Base-by-base conservation (phyloP, 2,329 filamentous ascomycete genomes). In the Monilinia fructigena region DNA sequence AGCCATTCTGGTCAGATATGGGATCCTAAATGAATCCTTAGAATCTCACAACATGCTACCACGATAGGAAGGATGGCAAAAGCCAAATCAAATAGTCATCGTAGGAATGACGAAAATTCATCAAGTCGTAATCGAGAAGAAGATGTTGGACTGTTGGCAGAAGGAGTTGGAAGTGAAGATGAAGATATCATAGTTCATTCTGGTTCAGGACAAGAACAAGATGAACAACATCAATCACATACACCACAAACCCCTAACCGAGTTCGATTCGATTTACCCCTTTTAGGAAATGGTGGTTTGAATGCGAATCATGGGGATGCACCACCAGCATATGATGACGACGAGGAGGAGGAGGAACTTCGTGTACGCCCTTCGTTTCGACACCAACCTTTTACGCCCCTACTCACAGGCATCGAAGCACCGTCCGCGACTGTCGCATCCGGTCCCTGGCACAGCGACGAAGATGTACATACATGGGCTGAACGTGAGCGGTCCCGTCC, bases 401-500 rank as follows among this genome's bases (percentile, higher is more conserved):
- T 96, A 63, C 82, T 97, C 69, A 95, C 91, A 10, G 87, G 88
- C 69, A 92, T 96, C 70, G 90, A 95, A 78, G 91, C 91, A 0
- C 93, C 93, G 0, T 90, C 89, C 68, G 84, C 90, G 56, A 88
- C 91, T 14, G 79, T 96, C 58, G 91, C 74, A 45, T 65, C 68
- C 10, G 72, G 67, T 66, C 73, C 72, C 31, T 75, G 79, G 70
- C 76, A 76, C 40, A 73, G 74, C 68, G 76, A 75, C 55, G 77
- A 79, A 54, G 80, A 82, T 71, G 77, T 81, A 35, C 77, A 81
- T 63, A 75, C 80, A 53, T 82, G 82, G 78, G 83, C 82, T 6
- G 82, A 84, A 72, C 79, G 81, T 45, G 85, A 88, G 75, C 81
- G 82, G 66, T 74, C 60, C 10, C 84, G 93, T 66, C 93, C 94